Evolutionary conservation across 768 basidiomycete genomes (phyloP).

Genomic region (Boletales sp.): DNA sequence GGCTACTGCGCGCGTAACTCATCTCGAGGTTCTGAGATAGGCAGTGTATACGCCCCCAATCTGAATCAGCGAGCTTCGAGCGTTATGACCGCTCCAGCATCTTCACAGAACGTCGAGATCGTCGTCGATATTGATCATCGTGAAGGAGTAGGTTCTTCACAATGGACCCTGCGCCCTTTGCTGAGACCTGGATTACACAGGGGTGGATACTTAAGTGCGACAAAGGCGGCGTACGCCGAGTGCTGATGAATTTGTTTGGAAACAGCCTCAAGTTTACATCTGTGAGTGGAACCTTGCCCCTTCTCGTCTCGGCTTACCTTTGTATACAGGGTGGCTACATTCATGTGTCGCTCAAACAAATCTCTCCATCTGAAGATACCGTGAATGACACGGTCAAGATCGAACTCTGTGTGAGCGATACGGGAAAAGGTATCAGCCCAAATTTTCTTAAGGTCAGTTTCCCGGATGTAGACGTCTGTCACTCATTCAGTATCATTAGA

Average conservation of each 20-base stretch:
- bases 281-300: conserved; percentile 38
- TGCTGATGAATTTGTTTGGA: conserved; percentile 93
- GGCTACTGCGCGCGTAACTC: conserved; percentile 81
- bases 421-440: conserved; percentile 94
- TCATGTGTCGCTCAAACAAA: conserved; percentile 76
- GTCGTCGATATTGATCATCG: conserved; percentile 82
- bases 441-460: conserved; percentile 77
- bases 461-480: neutral
- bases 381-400: conserved; percentile 63
- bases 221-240: conserved; percentile 86
- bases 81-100: conserved; percentile 32
- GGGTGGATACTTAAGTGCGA: conserved; percentile 88
- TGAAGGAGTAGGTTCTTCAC: conserved; percentile 46
- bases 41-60: conserved; percentile 85
- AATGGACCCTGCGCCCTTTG: neutral
- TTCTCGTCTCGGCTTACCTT: neutral
- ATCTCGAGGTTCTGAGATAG: conserved; percentile 74
- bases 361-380: conserved; percentile 53
- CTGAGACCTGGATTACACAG: conserved; percentile 35
- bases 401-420: conserved; percentile 83
- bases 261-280: conserved; percentile 92
- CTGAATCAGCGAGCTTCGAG: conserved; percentile 42
- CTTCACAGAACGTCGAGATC: conserved; percentile 67
- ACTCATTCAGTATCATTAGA: conserved; percentile 38
- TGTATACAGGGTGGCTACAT: conserved; percentile 74